Evolutionary conservation across 257 asterid species (phyloP), one percentile per base, ranked within the genome.

Genomic region (Rauvolfia tetraphylla): DNA sequence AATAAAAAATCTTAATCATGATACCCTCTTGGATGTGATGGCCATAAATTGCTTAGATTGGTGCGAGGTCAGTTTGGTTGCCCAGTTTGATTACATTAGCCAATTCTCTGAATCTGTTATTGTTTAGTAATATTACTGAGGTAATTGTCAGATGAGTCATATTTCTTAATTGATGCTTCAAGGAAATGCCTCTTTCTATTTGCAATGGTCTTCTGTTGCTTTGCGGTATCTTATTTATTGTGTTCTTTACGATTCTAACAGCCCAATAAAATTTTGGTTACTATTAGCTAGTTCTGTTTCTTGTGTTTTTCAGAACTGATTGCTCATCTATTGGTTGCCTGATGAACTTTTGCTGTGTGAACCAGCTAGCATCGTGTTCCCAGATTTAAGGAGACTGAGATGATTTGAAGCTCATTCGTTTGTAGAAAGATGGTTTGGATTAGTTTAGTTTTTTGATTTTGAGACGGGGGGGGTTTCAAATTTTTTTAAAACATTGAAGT

Each of bases 31-130:
- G 76, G 84, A 87, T 68, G 89, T 89, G 73, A 78, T 81, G 63
- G 95, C 93, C 42, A 78, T 95, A 73, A 87, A 86, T 88, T 92
- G 98, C 90, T 86, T 92, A 82, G 93, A 88, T 76, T 92, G 97
- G 97, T 87, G 96, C 69, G 86, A 90, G 98, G 99, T 95, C 75
- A 83, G 84, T 65, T 72, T 57, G 39, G 36, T 46, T 58, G 1
- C n/a, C 17, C 12, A 46, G 68, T 77, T 58, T 29, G 49, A 18
- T 36, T 15, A 41, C 9, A 2, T 38, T 38, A 3, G 20, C 72
- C 38, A 53, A 53, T 53, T 53, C 59, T 18, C 25, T 53, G 59
- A 53, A 18, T 53, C 27, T 53, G 25, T 53, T 22, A 53, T 49
- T 53, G 25, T 53, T 53, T 53, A 22, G 59, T 1, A 49, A 14